Evolutionary conservation across 225 moss, liverwort and hornwort genomes (phyloP), one percentile per base, ranked within the genome.

Genomic region (Climacium dendroides): DNA sequence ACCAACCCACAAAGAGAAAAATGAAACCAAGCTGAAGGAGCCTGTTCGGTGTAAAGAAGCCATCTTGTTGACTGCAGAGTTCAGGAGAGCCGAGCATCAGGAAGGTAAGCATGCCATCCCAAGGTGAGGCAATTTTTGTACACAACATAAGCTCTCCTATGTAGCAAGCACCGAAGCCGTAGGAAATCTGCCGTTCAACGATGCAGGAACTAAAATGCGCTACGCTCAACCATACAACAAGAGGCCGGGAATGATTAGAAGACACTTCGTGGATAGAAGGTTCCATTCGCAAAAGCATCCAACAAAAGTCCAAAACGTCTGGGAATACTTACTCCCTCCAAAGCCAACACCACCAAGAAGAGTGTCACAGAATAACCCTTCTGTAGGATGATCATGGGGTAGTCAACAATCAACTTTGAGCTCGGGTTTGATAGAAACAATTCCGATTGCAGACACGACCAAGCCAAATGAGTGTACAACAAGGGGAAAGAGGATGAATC

Each of bases 391-490:
- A 97, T 48, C 98, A 99, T 99, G 59, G 98, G 98, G 63, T 99
- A 97, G 91, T 99, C 98, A 80, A 96, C 89, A 37, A 91, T 81
- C 87, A 91, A 90, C 91, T 96, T 98, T 29, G 93, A 96, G 87
- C 91, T 92, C 19, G 94, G 96, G 87, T 96, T 96, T 99, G 43
- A 99, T 93, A 80, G 98, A 99, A 64, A 95, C 91, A 78, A 99
- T 99, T 78, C 98, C 98, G 85, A 95, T 85, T 63, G 96, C 98
- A 86, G 97, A 99, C 73, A 99, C 98, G 70, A 99, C 93, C 88
- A 99, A 90, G 87, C 97, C 98, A 61, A 99, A 97, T 28, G 98
- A 97, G 90, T 99, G 98, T 45, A 99, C 93, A 85, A 99, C 98
- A 35, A 99, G 92, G 65, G 98, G 98, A 87, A 99, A 99, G 75